Evolutionary conservation across 192 early-diverging fungal species (phyloP), one percentile per base, ranked within the genome.

Genomic region (Kickxella alabastrina): DNA sequence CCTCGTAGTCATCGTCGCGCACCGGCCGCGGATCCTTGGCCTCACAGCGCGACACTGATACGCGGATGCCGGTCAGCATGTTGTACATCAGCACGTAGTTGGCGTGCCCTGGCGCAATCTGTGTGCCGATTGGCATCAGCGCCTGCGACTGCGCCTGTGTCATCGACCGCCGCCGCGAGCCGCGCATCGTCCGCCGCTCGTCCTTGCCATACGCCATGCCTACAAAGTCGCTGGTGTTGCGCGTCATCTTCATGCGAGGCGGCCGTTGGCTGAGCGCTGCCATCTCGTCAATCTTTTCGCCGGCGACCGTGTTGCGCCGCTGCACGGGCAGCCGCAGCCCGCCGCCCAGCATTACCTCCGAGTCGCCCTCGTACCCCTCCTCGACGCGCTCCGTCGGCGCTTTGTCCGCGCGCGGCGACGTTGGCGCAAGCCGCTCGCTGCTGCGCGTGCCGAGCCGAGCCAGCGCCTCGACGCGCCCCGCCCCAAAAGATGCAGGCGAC

Each of bases 41-140:
- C 48, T 84, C 83, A 56, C 88, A 91, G 22, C 95, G 82, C 18
- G 88, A 89, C 10, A 92, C 89, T 13, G 88, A 85, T 15, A 95
- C 85, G 15, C 95, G 82, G 59, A 98, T 95, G 10, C 95, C 93
- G 1, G 92, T 98, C 23, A 98, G 78, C 95, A 98, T 98, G 54
- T 97, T 92, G 78, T 93, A 97, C 94, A 98, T 98, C 12, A 97
- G 79, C 43, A 91, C 84, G 60, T 95, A 98, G 71, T 98, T 96
- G 13, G 80, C 85, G 68, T 98, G 95, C n/a, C 87, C 92, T 45
- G 95, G 91, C 21, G 86, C 85, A 34, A 98, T 92, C 28, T 85
- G 84, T 1, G 92, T 96, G 18, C 93, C 95, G 26, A 76, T 69
- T 0, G 67, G 57, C 35, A 56, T 24, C 21, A 70, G 43, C 23